Conservation (phyloP, 2,329 filamentous ascomycete genomes). For the Xylogone sp. region DNA sequence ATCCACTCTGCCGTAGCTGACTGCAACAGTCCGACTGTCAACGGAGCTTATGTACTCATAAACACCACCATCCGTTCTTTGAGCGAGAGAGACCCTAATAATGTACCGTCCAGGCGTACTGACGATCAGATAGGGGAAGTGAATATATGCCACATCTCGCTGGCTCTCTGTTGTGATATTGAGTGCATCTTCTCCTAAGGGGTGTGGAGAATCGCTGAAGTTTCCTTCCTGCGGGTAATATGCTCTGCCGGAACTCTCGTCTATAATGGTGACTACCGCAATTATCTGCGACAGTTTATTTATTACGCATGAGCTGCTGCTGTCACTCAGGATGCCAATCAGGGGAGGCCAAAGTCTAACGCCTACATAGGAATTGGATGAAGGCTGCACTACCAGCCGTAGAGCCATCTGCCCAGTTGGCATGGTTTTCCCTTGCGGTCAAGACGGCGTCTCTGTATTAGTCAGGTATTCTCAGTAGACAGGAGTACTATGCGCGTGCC, state of each 20-base stretch:
- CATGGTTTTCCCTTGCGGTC: neutral
- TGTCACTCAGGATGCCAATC: constrained; percentile 16
- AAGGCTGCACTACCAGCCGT: constrained; percentile 23
- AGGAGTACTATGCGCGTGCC: too few relatives aligned
- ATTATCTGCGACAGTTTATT: constrained; percentile 21
- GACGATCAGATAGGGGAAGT: constrained; percentile 26
- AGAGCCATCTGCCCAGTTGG: neutral
- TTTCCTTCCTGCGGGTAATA: constrained; percentile 21
- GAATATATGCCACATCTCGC: constrained; percentile 24
- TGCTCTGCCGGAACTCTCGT: constrained; percentile 19
- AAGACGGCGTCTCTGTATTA: too few relatives aligned
- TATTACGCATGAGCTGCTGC: constrained; percentile 5
- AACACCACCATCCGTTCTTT: constrained; percentile 7
- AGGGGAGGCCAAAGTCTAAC: constrained; percentile 23
- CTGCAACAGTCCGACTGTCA: neutral
- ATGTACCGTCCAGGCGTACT: constrained; percentile 22
- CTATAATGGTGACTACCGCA: constrained; percentile 23
- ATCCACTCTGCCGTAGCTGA: neutral
- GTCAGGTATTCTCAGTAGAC: too few relatives aligned
- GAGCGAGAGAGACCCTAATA: constrained; percentile 23
- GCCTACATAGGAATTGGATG: constrained; percentile 17
- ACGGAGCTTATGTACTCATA: neutral
- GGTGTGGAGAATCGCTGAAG: constrained; percentile 24
- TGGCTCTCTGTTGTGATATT: constrained; percentile 5
- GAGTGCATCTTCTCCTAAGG: constrained; percentile 14